Evolutionary conservation across 1,284 basidiomycete genomes (phyloP).

Genomic region (Moesziomyces antarcticus): DNA sequence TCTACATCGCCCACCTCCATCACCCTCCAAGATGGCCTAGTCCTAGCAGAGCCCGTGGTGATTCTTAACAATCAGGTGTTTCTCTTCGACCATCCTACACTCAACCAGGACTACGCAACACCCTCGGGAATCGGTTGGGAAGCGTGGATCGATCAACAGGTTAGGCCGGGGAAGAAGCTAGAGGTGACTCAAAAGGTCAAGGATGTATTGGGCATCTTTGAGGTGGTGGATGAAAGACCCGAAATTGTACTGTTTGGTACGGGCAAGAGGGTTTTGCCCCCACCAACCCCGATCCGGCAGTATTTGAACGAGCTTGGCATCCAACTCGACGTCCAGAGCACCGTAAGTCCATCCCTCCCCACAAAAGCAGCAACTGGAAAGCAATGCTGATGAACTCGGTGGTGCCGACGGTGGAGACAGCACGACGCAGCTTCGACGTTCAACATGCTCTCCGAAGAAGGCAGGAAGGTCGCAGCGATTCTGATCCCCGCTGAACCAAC

Average conservation of each 20-base stretch:
- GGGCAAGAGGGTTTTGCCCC: constrained; percentile 77
- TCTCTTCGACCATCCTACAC: constrained; percentile 85
- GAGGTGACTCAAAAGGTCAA: constrained; percentile 23
- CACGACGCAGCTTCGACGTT: constrained; percentile 93
- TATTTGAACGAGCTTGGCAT: constrained; percentile 83
- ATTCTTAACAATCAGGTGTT: constrained; percentile 85
- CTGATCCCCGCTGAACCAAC: constrained; percentile 73
- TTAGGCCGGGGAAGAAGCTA: constrained; percentile 14
- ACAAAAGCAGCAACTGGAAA: too few species aligned
- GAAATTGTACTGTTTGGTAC: constrained; percentile 92
- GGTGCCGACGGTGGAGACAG: constrained; percentile 70
- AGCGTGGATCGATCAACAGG: constrained; percentile 76
- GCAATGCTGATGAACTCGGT: too few species aligned
- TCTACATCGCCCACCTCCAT: constrained; percentile 42
- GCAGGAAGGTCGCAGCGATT: constrained; percentile 87
- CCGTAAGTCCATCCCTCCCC: constrained; percentile 72
- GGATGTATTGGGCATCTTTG: constrained; percentile 45
- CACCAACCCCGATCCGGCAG: constrained; percentile 77
- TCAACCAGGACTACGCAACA: constrained; percentile 59
- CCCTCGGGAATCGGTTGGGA: constrained; percentile 68
- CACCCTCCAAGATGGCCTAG: constrained; percentile 73
- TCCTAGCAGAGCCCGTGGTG: constrained; percentile 80
- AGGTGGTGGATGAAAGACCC: constrained; percentile 68
- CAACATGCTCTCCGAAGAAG: constrained; percentile 91
- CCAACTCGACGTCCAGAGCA: constrained; percentile 92